phyloP scores from a whole-genome alignment of 306 rosid genomes.

The Citrullus amarus region DNA sequence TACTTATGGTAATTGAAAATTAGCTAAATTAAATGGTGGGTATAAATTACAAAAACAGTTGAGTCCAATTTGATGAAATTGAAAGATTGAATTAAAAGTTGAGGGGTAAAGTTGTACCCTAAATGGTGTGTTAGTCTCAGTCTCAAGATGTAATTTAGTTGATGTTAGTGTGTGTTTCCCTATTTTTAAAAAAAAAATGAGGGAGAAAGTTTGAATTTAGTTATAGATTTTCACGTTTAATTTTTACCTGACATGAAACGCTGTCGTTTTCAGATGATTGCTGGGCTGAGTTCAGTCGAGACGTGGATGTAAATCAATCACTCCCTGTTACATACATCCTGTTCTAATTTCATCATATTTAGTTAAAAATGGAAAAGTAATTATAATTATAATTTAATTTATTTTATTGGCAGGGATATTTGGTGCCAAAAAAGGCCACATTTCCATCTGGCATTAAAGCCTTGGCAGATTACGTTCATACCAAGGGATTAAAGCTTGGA shows the following conservation, averaged over 20 bases:
- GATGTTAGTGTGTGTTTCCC: too few species aligned
- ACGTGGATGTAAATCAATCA: constrained; percentile 28
- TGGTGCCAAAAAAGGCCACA: constrained; percentile 61
- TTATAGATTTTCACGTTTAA: background rate
- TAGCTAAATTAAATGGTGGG: too few species aligned
- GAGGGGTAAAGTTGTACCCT: too few species aligned
- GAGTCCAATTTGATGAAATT: too few species aligned
- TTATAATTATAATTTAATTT: background rate
- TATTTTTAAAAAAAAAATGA: too few species aligned
- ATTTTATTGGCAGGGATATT: constrained; percentile 33
- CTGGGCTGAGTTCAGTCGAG: constrained; percentile 82
- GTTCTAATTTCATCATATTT: background rate
- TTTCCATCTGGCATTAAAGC: constrained; percentile 88
- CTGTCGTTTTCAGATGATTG: constrained; percentile 61
- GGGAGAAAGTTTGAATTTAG: too few species aligned
- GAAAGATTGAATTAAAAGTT: too few species aligned
- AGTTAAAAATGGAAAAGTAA: too few species aligned
- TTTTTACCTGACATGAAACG: background rate
- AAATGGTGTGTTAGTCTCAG: too few species aligned
- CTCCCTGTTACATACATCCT: background rate
- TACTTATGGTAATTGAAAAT: too few species aligned
- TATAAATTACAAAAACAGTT: too few species aligned
- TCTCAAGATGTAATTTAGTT: too few species aligned
- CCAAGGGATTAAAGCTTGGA: constrained; percentile 51
- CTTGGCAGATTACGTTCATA: constrained; percentile 80